Evolutionary conservation across 1,284 basidiomycete genomes (phyloP), one percentile per base, ranked within the genome.

Genomic region (Malassezia arunalokei): DNA sequence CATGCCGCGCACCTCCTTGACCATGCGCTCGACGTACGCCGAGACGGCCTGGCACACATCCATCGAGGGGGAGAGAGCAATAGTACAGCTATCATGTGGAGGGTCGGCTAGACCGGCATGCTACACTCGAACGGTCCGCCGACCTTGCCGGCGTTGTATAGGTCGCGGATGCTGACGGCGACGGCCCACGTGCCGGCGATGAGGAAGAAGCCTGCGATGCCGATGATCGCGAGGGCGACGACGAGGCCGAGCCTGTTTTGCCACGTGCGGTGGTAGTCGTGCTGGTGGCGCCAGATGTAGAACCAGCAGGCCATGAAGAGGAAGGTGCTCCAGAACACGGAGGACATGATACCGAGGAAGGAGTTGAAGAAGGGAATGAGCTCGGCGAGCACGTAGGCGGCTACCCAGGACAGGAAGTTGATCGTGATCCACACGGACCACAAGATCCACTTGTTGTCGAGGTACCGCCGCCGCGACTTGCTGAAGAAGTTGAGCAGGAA

Each of bases 41-140:
- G 91, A 87, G 39, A 95, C 83, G 3, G 94, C 92, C 75, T 92
- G 92, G 63, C 88, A 80, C 59, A 92, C 84, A 76, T 99, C 91
- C 92, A 98, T 96, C 33, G 33, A 35, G 33, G 33, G 33, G 15
- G 33, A 35, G 33, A 35, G 33, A 35, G 33, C 11, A 35, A 35
- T 35, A 15, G 33, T 15, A 35, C 11, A 15, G 11, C 11, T 35
- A 35, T 5, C 33, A 35, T 3, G 33, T 35, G 11, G 33, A 35
- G 11, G 11, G 15, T 12, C 33, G 15, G 20, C 15, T 35, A 35
- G 33, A 35, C 33, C 11, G 53, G 15, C 33, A 50, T 46, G 20
- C 64, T 65, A 54, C 75, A 76, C 1, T 68, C 71, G 59, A 75
- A 76, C 6, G 74, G 66, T 12, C 62, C 65, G 1, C 63, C 60